Evolutionary conservation across 208 protist genomes (phyloP).

Genomic region (Entamoeba dispar): DNA sequence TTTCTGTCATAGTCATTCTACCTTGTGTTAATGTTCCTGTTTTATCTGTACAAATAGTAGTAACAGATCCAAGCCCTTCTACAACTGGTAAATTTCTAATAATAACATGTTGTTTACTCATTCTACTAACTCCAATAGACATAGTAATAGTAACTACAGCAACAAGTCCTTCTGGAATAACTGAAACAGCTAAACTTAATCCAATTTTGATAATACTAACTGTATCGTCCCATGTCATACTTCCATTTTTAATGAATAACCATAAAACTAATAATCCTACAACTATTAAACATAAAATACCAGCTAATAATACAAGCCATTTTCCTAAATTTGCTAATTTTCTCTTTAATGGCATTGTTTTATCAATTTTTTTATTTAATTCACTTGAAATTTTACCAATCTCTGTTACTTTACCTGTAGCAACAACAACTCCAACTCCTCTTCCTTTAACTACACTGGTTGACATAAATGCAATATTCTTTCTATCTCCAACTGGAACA

Average conservation of each 20-base stretch:
- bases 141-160: slow-evolving; percentile 18
- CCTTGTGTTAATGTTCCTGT: slow-evolving; percentile 42
- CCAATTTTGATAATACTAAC: slow-evolving; percentile 2
- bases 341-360: background rate
- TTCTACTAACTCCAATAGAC: slow-evolving; percentile 15
- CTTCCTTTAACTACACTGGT: background rate
- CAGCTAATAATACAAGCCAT: background rate
- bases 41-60: slow-evolving; percentile 40
- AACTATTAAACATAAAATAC: background rate
- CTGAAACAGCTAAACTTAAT: slow-evolving; percentile 25
- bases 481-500: background rate
- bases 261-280: background rate
- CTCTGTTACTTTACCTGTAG: background rate
- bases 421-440: background rate
- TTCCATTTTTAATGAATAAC: slow-evolving; percentile 3
- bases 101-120: slow-evolving; percentile 26
- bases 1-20: slow-evolving; percentile 33
- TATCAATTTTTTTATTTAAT: background rate
- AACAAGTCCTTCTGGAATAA: slow-evolving; percentile 32
- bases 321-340: background rate
- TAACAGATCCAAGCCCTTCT: slow-evolving; percentile 36
- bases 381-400: background rate
- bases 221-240: background rate
- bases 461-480: background rate
- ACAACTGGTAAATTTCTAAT: slow-evolving; percentile 23